These are phyloP conservation scores for Tricholoma furcatifolium DNA, from an alignment of 768 basidiomycete species.

Conservation along the genomic window DNA sequence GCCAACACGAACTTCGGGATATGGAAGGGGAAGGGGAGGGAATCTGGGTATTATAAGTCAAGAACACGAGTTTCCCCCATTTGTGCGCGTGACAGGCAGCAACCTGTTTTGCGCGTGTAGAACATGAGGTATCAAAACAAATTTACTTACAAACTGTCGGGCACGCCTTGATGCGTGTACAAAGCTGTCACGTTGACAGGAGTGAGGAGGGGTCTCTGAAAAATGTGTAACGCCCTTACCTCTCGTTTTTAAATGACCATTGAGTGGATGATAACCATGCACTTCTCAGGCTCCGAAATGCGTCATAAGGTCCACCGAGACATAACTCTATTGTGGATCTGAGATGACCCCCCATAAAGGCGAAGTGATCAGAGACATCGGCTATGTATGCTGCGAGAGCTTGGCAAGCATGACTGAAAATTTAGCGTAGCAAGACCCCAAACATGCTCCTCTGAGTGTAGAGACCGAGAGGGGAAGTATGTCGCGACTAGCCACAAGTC, in stretches of 20 bases:
- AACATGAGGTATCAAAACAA: constrained; percentile 75
- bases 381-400: no score
- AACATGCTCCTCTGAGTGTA: no score
- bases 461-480: no score
- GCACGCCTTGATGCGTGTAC: constrained; percentile 40
- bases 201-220: constrained; percentile 4
- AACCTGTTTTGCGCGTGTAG: constrained; percentile 53
- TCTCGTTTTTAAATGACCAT: constrained; percentile 6
- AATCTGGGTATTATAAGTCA: constrained; percentile 20
- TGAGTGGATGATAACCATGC: constrained; percentile 1
- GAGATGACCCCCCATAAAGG: constrained; percentile 4
- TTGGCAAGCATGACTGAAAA: no score
- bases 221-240: background rate
- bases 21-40: constrained; percentile 24
- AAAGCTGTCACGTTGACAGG: constrained; percentile 16
- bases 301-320: constrained; percentile 7
- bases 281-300: constrained; percentile 8
- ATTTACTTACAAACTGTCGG: constrained; percentile 39
- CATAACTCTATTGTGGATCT: constrained; percentile 8
- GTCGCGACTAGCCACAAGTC: no score
- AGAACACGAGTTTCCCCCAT: constrained; percentile 16
- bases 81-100: constrained; percentile 36
- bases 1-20: constrained; percentile 43
- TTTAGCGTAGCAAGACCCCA: no score
- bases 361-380: constrained; percentile 9